Conservation (phyloP, 371 early-diverging fungal species). For the Mucor circinelloides region DNA sequence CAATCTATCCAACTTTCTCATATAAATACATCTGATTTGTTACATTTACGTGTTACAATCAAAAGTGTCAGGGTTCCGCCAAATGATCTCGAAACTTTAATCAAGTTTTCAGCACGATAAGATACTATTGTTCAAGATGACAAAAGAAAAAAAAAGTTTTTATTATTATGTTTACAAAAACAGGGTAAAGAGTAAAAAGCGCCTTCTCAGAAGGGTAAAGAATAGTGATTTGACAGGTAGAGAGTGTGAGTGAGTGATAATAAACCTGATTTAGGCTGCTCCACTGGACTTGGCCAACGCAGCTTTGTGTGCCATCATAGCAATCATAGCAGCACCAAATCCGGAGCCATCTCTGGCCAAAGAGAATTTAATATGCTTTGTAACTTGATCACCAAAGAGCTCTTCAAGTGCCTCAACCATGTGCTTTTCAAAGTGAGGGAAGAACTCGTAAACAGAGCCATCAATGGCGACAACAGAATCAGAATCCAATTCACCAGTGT, state of each 20-base stretch:
- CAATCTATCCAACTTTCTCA: not conserved
- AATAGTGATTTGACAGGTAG: not conserved
- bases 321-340: conserved; percentile 52
- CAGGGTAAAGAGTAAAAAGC: not conserved
- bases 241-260: too few species aligned
- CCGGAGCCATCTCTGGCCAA: conserved; percentile 49
- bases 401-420: conserved; percentile 71
- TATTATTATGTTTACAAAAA: not conserved
- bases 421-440: conserved; percentile 78
- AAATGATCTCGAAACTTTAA: not conserved
- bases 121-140: not conserved
- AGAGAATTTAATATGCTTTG: conserved; percentile 29
- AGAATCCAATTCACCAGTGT: conserved; percentile 51
- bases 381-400: conserved; percentile 60
- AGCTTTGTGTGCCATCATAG: conserved; percentile 41
- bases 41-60: not conserved
- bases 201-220: not conserved
- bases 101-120: not conserved
- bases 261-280: not conserved
- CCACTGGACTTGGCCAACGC: not conserved
- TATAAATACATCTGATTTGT: not conserved
- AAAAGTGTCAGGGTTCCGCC: not conserved
- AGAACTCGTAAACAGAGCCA: conserved; percentile 88
- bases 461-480: conserved; percentile 64
- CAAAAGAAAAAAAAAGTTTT: not conserved